Conservation (phyloP, 2,329 filamentous ascomycete species). For the Nectriaceae sp. region DNA sequence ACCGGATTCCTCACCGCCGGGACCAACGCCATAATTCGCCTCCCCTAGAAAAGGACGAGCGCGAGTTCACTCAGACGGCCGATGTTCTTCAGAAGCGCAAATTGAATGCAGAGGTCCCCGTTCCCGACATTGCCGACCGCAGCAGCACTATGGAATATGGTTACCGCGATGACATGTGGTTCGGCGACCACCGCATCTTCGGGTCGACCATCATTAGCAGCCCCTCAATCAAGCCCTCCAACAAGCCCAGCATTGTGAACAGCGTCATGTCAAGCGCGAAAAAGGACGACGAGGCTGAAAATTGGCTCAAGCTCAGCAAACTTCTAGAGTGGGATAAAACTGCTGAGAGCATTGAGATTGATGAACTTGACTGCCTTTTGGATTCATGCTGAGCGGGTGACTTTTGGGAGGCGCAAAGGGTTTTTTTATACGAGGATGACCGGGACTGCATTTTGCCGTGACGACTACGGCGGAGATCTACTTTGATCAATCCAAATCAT, state of each 20-base stretch:
- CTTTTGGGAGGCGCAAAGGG: constrained; percentile 23
- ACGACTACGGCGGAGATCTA: constrained; percentile 26
- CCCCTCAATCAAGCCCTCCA: constrained; percentile 57
- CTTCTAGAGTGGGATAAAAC: constrained; percentile 64
- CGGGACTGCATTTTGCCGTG: constrained; percentile 21
- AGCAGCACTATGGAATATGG: constrained; percentile 34
- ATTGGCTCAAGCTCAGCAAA: constrained; percentile 43
- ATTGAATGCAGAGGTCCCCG: constrained; percentile 46
- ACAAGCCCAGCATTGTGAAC: constrained; percentile 37
- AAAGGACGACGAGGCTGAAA: constrained; percentile 42
- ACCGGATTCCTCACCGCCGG: constrained; percentile 38
- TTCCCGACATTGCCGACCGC: constrained; percentile 33
- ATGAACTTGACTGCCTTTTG: constrained; percentile 88
- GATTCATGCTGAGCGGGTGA: constrained; percentile 64
- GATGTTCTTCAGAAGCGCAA: constrained; percentile 75
- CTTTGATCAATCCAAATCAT: constrained; percentile 24
- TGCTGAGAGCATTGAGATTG: constrained; percentile 87
- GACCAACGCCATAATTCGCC: constrained; percentile 73
- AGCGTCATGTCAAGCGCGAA: constrained; percentile 28
- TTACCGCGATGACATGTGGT: constrained; percentile 53
- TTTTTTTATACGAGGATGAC: constrained; percentile 16
- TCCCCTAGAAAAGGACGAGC: constrained; percentile 90
- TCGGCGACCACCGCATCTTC: constrained; percentile 49
- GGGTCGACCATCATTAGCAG: constrained; percentile 41
- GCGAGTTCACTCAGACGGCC: constrained; percentile 95